phyloP scores from a whole-genome alignment of 805 yeast genomes.

The Ogataea trehaloabstinens region DNA sequence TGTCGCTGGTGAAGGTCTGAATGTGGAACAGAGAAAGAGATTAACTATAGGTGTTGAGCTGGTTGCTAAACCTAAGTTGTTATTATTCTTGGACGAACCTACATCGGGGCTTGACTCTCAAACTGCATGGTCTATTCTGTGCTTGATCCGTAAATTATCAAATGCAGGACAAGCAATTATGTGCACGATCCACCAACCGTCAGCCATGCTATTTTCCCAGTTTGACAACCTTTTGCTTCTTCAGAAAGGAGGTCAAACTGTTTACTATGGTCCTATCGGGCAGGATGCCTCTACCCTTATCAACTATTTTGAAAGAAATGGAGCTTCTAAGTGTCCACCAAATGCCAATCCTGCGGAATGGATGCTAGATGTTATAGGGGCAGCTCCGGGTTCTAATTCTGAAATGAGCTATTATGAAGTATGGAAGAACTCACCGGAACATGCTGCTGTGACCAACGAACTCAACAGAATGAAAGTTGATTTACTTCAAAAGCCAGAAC shows the following conservation, averaged over 20 bases:
- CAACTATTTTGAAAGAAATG: constrained; percentile 60
- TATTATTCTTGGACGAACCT: constrained; percentile 57
- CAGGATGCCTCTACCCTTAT: constrained; percentile 49
- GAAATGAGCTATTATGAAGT: constrained; percentile 65
- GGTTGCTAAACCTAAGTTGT: constrained; percentile 49
- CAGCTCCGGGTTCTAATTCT: constrained; percentile 73
- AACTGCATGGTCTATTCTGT: constrained; percentile 55
- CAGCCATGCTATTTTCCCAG: constrained; percentile 68
- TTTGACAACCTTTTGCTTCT: constrained; percentile 70
- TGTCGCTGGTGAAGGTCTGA: constrained; percentile 44
- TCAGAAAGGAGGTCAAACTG: constrained; percentile 66
- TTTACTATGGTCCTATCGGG: constrained; percentile 71
- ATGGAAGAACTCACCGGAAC: constrained; percentile 68
- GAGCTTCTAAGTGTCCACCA: constrained; percentile 62
- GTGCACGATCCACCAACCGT: constrained; percentile 80
- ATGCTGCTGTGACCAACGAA: constrained; percentile 52
- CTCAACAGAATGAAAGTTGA: constrained; percentile 57
- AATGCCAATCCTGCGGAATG: constrained; percentile 81
- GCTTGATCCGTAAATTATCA: constrained; percentile 46
- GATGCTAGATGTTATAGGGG: constrained; percentile 83
- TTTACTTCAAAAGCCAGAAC: constrained; percentile 38
- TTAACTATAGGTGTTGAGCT: constrained; percentile 53
- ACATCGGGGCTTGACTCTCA: constrained; percentile 57
- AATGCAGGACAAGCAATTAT: constrained; percentile 51
- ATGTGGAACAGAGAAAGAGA: constrained; percentile 51